Base-by-base conservation (phyloP, 2,329 filamentous ascomycete genomes). In the Aureobasidium melanogenum region DNA sequence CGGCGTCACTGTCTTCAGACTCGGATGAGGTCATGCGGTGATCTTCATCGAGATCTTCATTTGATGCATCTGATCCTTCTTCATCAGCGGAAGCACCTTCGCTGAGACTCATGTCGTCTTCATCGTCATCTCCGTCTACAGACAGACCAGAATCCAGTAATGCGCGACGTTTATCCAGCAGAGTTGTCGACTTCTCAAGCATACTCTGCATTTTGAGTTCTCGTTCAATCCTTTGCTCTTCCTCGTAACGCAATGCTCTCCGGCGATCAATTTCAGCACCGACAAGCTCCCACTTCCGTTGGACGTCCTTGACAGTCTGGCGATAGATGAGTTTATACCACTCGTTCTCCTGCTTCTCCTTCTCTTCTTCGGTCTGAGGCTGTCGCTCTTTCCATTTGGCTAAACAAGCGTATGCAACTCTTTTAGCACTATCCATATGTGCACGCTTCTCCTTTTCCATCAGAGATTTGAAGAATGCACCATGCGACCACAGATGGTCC, bases 401-500 rank as follows among this genome's bases (percentile, higher is more conserved):
- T 58, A 87, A 80, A 67, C 89, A 90, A 47, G 89, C 87, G 68
- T 89, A 84, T 1, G 93, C 93, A 58, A 95, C 74, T 58, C 84
- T 84, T 72, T 91, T 96, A 1, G 93, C 93, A 2, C 82, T 79
- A n/a, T 83, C 79, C 38, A 84, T 84, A 73, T 97, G 93, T 14
- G 86, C 82, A 64, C 84, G 84, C 67, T 91, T 88, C 72, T 99
- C 94, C 62, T 85, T 83, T 2, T 87, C 75, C 76, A 97, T 84
- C 38, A 97, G 79, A 68, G 86, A 88, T 51, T 89, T 85, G 67
- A 97, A 93, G 67, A 92, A 88, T 14, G 87, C 71, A 62, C 88
- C 87, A 64, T 96, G 92, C 50, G 87, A 86, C 48, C 88, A 80
- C 58, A 97, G 80, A 70, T 97, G 89, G 69, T 97, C 92, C 69